phyloP scores from a whole-genome alignment of 257 asterid species.

The Salvia miltiorrhiza region DNA sequence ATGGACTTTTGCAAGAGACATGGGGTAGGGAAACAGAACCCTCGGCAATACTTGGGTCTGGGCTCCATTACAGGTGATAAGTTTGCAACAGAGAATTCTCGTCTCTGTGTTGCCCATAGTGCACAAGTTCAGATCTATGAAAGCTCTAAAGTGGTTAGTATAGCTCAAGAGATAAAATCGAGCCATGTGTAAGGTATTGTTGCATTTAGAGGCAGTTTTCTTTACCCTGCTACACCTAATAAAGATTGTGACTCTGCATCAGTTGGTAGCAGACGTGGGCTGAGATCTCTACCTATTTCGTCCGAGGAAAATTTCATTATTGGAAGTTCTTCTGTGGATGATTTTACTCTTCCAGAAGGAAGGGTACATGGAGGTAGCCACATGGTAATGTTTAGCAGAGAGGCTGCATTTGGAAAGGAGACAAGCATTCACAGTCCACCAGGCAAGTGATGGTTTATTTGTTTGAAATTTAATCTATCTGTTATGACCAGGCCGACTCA shows the following conservation, averaged over 20 bases:
- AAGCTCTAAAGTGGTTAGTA: too few species aligned
- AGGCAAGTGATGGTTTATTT: neutral
- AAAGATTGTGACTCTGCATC: constrained; percentile 3
- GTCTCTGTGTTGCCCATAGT: too few species aligned
- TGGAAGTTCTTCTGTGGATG: constrained; percentile 16
- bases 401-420: constrained; percentile 13
- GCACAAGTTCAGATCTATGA: too few species aligned
- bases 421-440: constrained; percentile 10
- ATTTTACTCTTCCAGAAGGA: constrained; percentile 52
- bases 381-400: constrained; percentile 41
- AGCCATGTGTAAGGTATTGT: constrained; percentile 4
- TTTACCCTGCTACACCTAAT: neutral
- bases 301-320: neutral
- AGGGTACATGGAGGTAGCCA: constrained; percentile 62
- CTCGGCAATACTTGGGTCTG: too few species aligned
- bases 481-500: too few species aligned
- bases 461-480: neutral
- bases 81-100: too few species aligned
- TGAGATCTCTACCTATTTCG: neutral
- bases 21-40: too few species aligned
- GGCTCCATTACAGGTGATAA: too few species aligned
- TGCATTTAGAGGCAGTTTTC: neutral
- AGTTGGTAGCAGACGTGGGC: constrained; percentile 12
- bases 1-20: constrained; percentile 47
- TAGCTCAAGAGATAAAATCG: too few species aligned